phyloP scores from a whole-genome alignment of 768 basidiomycete species.

The Tylopilus intermedius region DNA sequence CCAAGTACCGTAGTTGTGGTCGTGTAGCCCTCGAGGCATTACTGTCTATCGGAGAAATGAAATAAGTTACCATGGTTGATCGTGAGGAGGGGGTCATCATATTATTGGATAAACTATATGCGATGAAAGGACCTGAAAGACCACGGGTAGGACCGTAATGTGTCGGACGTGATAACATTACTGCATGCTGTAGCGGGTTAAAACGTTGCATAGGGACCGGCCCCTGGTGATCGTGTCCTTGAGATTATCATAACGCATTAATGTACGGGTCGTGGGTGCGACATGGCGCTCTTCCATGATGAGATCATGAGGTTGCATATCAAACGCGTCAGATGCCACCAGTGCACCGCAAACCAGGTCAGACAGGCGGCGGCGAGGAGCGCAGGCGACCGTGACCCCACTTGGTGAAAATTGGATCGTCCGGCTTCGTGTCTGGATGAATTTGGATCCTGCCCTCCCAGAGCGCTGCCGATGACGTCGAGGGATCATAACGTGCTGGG shows the following conservation, averaged over 20 bases:
- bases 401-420: slow-evolving; percentile 47
- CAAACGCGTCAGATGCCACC: neutral
- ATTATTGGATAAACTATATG: slow-evolving; percentile 21
- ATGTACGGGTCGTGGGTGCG: slow-evolving; percentile 12
- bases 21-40: neutral
- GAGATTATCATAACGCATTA: slow-evolving; percentile 7
- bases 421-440: slow-evolving; percentile 75
- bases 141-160: neutral
- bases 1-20: neutral
- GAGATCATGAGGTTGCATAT: slow-evolving; percentile 2
- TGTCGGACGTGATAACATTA: neutral
- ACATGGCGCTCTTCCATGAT: slow-evolving; percentile 5
- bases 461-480: slow-evolving; percentile 73
- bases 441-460: slow-evolving; percentile 84
- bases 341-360: slow-evolving; percentile 3
- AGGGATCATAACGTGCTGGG: slow-evolving; percentile 72
- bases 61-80: slow-evolving; percentile 16
- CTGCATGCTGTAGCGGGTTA: neutral
- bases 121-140: slow-evolving; percentile 1
- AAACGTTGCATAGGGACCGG: slow-evolving; percentile 8
- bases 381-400: slow-evolving; percentile 25
- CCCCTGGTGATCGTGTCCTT: slow-evolving; percentile 5
- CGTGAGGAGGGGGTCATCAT: slow-evolving; percentile 11
- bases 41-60: slow-evolving; percentile 3
- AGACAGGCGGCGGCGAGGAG: slow-evolving; percentile 16